Evolutionary conservation across 2,329 filamentous ascomycete species (phyloP).

Genomic region (Fusarium bactridioides): DNA sequence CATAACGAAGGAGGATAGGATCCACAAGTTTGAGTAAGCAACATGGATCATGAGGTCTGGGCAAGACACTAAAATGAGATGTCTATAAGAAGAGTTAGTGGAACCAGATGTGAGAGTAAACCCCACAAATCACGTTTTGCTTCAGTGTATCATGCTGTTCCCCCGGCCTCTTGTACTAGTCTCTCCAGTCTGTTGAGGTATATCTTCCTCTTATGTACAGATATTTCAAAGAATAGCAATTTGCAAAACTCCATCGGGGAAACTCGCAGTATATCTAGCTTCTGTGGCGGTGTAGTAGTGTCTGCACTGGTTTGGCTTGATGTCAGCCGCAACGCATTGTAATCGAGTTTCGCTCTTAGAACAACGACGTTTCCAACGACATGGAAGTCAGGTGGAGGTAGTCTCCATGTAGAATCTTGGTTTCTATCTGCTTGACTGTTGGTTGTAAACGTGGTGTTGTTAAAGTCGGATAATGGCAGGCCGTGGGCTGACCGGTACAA

Average conservation of each 20-base stretch:
- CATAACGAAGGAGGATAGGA: accelerated
- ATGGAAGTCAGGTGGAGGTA: not conserved
- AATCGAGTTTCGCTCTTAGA: not conserved
- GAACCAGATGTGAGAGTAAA: not conserved
- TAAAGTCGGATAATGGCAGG: not conserved
- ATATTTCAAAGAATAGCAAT: slow-evolving; percentile 33
- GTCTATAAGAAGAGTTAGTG: accelerated
- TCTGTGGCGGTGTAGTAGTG: not conserved
- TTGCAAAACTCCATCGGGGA: slow-evolving; percentile 2
- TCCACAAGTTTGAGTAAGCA: accelerated
- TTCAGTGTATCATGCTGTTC: not conserved
- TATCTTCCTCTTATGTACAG: slow-evolving; percentile 28
- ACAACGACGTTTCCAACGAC: not conserved
- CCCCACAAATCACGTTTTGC: not conserved
- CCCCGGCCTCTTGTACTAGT: not conserved
- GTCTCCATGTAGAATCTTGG: not conserved
- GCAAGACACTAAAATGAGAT: not conserved
- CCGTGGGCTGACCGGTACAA: slow-evolving; percentile 32
- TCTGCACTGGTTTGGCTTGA: not conserved
- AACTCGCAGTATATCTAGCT: not conserved
- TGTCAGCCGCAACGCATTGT: not conserved
- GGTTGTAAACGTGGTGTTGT: not conserved
- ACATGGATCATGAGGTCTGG: accelerated
- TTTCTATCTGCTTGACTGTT: accelerated
- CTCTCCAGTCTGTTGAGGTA: slow-evolving; percentile 29